phyloP scores from a whole-genome alignment of 805 yeast species.

The Metschnikowia proteae region DNA sequence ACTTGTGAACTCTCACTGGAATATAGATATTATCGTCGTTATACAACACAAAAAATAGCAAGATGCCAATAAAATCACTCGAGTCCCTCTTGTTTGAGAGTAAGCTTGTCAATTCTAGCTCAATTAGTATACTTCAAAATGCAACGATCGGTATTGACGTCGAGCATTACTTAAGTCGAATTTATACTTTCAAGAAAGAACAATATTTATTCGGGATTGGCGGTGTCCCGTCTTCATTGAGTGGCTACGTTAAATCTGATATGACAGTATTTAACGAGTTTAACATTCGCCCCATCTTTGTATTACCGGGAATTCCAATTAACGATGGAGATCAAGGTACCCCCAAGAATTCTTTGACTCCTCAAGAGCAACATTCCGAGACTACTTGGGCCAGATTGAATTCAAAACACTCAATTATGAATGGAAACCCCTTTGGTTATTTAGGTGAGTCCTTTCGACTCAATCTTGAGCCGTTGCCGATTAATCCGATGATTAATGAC shows the following conservation, averaged over 20 bases:
- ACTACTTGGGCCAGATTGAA: conserved; percentile 37
- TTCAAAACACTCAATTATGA: conserved; percentile 22
- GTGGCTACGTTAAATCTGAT: conserved; percentile 55
- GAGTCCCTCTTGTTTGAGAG: conserved; percentile 70
- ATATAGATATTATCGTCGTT: neutral
- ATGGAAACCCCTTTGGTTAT: conserved; percentile 18
- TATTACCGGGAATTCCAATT: conserved; percentile 65
- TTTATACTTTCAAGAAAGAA: conserved; percentile 61
- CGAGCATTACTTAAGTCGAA: conserved; percentile 66
- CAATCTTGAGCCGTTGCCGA: conserved; percentile 45
- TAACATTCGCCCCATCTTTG: conserved; percentile 74
- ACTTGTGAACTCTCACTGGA: neutral
- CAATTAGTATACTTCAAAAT: conserved; percentile 61
- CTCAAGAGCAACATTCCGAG: conserved; percentile 39
- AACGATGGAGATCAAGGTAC: conserved; percentile 29
- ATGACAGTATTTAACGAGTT: conserved; percentile 55
- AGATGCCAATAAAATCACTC: conserved; percentile 49
- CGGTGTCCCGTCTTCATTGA: conserved; percentile 68
- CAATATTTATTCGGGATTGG: conserved; percentile 73
- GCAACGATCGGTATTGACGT: conserved; percentile 81
- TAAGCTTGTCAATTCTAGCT: conserved; percentile 54
- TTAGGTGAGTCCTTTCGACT: conserved; percentile 50
- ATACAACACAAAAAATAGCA: neutral
- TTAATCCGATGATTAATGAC: conserved; percentile 50
- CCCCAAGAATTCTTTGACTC: conserved; percentile 33